phyloP scores from a whole-genome alignment of 331 rosid genomes.

The Prunus yedoensis region DNA sequence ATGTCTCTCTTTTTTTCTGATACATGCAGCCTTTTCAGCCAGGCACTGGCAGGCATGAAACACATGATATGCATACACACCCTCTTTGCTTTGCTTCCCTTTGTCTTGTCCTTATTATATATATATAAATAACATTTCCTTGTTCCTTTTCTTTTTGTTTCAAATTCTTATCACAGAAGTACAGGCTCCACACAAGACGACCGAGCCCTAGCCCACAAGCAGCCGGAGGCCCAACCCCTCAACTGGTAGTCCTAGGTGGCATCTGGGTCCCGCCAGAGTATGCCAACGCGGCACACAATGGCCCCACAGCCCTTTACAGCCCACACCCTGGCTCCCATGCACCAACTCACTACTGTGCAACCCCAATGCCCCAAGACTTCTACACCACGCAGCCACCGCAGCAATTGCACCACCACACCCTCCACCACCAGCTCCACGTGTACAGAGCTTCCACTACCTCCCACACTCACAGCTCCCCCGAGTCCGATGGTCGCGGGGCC shows the following conservation, averaged over 20 bases:
- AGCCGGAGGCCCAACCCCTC: slow-evolving; percentile 59
- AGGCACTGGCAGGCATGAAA: slow-evolving; percentile 14
- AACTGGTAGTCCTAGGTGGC: slow-evolving; percentile 80
- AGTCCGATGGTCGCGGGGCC: slow-evolving; percentile 41
- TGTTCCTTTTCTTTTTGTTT: background rate
- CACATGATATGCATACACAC: too few relatives aligned
- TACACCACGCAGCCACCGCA: slow-evolving; percentile 38
- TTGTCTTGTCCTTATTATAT: background rate
- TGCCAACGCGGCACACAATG: slow-evolving; percentile 60
- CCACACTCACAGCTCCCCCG: slow-evolving; percentile 57
- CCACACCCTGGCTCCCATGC: slow-evolving; percentile 70
- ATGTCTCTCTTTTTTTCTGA: slow-evolving; percentile 17
- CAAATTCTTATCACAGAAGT: slow-evolving; percentile 51
- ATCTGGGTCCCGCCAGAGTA: slow-evolving; percentile 98
- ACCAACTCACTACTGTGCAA: slow-evolving; percentile 63
- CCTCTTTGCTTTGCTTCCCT: background rate
- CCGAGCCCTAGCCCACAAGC: slow-evolving; percentile 83
- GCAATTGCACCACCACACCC: slow-evolving; percentile 49
- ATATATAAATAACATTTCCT: background rate
- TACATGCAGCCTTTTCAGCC: background rate
- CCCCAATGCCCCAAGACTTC: slow-evolving; percentile 65
- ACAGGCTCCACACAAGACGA: slow-evolving; percentile 91
- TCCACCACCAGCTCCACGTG: slow-evolving; percentile 65
- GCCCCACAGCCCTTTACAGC: slow-evolving; percentile 56
- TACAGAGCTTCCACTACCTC: slow-evolving; percentile 57